These are phyloP conservation scores for Striga asiatica DNA, from an alignment of 257 asterid species.

Conservation along the genomic window DNA sequence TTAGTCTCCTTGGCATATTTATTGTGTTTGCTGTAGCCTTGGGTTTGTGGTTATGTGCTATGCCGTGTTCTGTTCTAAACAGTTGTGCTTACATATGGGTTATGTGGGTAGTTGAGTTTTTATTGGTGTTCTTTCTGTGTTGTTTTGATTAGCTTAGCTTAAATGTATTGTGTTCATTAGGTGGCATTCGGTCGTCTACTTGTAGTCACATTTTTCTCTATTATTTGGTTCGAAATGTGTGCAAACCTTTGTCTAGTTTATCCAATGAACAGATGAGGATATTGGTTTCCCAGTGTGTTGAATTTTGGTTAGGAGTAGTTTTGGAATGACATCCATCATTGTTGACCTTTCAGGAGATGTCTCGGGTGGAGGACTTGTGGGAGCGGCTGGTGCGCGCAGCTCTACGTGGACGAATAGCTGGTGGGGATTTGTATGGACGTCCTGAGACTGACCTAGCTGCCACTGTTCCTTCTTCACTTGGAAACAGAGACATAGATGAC, in stretches of 20 bases:
- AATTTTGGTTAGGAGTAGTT: background rate
- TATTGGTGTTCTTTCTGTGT: too few species aligned
- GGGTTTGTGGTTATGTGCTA: too few species aligned
- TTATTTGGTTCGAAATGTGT: background rate
- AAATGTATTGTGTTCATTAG: background rate
- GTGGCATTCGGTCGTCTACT: background rate
- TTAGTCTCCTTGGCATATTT: background rate
- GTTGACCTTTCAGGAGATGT: constrained; percentile 47
- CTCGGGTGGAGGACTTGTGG: constrained; percentile 88
- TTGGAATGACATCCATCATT: background rate
- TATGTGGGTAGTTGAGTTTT: too few species aligned
- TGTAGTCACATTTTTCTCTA: background rate
- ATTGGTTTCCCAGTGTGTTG: background rate
- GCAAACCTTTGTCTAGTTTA: background rate
- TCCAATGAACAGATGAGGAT: background rate
- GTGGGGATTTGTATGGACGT: constrained; percentile 38
- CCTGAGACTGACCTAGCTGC: constrained; percentile 73
- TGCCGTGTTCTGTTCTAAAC: too few species aligned
- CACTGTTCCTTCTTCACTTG: constrained; percentile 88
- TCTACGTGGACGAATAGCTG: constrained; percentile 54
- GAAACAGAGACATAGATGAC: constrained; percentile 83
- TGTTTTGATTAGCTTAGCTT: too few species aligned
- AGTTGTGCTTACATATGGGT: too few species aligned
- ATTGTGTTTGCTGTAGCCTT: background rate
- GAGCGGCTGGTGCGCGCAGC: constrained; percentile 93